Base-by-base conservation (phyloP, 768 basidiomycete genomes). In the Kwoniella europaea region DNA sequence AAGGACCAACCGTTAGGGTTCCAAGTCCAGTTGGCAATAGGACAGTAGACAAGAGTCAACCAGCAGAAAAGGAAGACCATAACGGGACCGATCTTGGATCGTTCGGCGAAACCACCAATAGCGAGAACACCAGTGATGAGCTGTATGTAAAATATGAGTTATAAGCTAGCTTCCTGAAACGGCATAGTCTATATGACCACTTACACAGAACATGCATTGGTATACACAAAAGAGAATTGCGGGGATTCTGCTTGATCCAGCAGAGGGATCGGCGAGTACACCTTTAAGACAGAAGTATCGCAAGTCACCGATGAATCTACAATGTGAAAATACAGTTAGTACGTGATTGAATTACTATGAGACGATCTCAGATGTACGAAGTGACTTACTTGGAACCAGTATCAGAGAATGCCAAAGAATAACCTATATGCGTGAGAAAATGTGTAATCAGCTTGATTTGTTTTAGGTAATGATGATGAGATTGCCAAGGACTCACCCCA, bases 11-110 rank as follows among this genome's bases (percentile, higher is more conserved):
- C 93, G 70, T 91, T 89, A 0, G 85, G 74, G 63, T 88, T 88
- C 79, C 76, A 95, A 2, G 88, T 83, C 92, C 93, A 94, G 82
- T 88, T 91, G 42, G 92, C 93, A 69, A 95, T 86, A 10, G 92
- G 92, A 76, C 91, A 92, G 82, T 94, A 94, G 18, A 94, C 92
- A 63, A 94, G 73, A 6, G 93, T 94, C 79, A 90, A 86, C 94
- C 93, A 97, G 65, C 89, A 72, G 84, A 94, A 94, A 3, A 88
- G 87, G 79, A 95, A 89, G 22, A 92, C 85, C 87, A 94, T 88
- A 57, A 84, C 76, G 0, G 93, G 93, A 5, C 92, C 85, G 44
- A 95, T 88, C 58, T 92, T 88, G 1, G 92, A 92, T 67, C 93
- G 91, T 84, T 95, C 94, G 5, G 93, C 93, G 61, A 92, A 87